These are phyloP conservation scores for Terana coerulea DNA, from an alignment of 768 basidiomycete species.

Conservation along the genomic window DNA sequence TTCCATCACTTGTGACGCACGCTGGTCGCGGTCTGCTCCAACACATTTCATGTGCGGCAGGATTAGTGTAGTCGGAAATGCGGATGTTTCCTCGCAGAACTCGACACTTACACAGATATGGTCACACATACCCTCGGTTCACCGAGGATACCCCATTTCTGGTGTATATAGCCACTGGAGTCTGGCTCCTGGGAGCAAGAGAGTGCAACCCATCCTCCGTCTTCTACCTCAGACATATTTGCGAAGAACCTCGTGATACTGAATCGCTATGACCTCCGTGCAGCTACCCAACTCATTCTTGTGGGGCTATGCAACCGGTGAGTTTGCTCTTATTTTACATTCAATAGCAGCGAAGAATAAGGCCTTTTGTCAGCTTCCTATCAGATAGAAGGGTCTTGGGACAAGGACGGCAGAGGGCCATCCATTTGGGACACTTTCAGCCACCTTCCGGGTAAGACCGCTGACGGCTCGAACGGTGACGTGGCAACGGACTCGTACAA, in stretches of 20 bases:
- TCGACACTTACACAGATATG: too few relatives aligned
- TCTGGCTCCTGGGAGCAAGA: too few relatives aligned
- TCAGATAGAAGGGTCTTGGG: constrained; percentile 48
- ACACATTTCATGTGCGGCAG: too few relatives aligned
- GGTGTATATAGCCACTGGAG: too few relatives aligned
- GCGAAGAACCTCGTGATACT: not conserved
- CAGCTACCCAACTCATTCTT: constrained; percentile 53
- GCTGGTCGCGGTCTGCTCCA: not conserved
- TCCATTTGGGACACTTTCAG: constrained; percentile 52
- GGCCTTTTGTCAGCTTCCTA: constrained; percentile 30
- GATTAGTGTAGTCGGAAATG: too few relatives aligned
- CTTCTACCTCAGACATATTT: too few relatives aligned
- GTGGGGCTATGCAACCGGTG: constrained; percentile 70
- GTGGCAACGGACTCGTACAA: constrained; percentile 44
- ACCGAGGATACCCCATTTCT: not conserved
- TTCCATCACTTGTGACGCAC: not conserved
- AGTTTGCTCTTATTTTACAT: constrained; percentile 18
- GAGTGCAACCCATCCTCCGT: too few relatives aligned
- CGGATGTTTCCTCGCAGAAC: too few relatives aligned
- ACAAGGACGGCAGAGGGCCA: constrained; percentile 33
- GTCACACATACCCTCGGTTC: too few relatives aligned
- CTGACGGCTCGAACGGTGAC: constrained; percentile 41
- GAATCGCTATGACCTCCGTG: not conserved
- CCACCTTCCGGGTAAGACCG: constrained; percentile 38
- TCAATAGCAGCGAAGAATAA: not conserved